A percentile compares a stretch with the other conserved stretches of the same genome.
Conservation (phyloP, 345 rosid species). For the Arabidopsis arenosa region DNA sequence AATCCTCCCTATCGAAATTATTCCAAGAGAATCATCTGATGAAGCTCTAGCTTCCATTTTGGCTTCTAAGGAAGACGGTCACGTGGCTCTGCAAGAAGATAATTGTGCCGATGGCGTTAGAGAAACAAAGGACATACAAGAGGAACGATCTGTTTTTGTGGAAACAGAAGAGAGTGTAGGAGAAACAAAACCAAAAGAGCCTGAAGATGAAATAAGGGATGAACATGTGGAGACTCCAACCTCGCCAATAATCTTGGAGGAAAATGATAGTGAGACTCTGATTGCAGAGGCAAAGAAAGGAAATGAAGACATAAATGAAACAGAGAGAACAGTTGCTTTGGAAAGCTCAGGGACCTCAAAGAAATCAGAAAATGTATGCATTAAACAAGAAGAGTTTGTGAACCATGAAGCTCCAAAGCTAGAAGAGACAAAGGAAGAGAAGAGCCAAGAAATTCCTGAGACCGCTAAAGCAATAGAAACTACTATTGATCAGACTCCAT, state of each 20-base stretch:
- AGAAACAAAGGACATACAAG: conserved; percentile 17
- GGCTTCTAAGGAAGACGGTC: conserved; percentile 33
- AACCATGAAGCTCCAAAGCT: conserved; percentile 16
- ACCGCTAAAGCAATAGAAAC: conserved; percentile 11
- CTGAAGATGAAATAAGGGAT: conserved; percentile 10
- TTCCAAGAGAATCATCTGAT: conserved; percentile 34
- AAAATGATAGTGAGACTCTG: conserved; percentile 11
- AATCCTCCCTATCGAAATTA: conserved; percentile 14
- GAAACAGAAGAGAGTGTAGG: conserved; percentile 3
- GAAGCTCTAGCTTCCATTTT: conserved; percentile 34
- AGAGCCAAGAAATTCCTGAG: conserved; percentile 18
- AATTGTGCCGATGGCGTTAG: conserved; percentile 15
- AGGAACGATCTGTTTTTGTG: not conserved
- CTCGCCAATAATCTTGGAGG: not conserved
- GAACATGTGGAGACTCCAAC: not conserved
- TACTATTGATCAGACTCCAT: conserved; percentile 24
- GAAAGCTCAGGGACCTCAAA: not conserved
- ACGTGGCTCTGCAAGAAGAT: conserved; percentile 33
- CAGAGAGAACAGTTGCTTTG: not conserved
- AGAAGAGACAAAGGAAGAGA: conserved; percentile 37
- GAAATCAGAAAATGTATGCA: conserved; percentile 4
- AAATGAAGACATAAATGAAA: conserved; percentile 24
- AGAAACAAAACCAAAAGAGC: conserved; percentile 24
- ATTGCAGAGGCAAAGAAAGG: conserved; percentile 23
- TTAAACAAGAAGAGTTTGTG: conserved; percentile 14